Evolutionary conservation across 1,284 basidiomycete species (phyloP).

Genomic region (Fomitopsis pinicola): DNA sequence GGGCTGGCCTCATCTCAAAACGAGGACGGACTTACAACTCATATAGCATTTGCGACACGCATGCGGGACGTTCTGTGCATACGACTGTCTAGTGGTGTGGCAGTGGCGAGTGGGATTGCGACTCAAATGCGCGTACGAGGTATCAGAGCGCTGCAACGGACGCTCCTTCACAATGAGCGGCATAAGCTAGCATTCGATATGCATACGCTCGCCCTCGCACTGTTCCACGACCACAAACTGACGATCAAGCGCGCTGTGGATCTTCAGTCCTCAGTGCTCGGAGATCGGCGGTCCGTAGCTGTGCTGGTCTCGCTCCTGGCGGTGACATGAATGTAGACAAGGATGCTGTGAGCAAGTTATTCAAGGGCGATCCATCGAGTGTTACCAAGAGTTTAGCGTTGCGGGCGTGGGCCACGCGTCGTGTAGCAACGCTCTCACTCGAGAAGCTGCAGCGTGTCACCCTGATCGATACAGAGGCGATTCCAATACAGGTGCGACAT

Average conservation of each 20-base stretch:
- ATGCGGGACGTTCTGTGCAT: conserved; percentile 28
- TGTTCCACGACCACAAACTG: conserved; percentile 33
- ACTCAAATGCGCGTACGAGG: not conserved
- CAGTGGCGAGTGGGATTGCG: not conserved
- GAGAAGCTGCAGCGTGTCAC: not conserved
- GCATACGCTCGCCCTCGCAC: conserved; percentile 35
- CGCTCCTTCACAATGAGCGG: conserved; percentile 12
- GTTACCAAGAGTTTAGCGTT: conserved; percentile 1
- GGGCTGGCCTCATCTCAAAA: conserved; percentile 40
- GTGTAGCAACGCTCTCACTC: not conserved
- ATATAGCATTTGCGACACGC: conserved; percentile 34
- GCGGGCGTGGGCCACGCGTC: conserved; percentile 13
- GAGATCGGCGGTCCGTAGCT: not conserved
- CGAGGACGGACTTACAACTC: conserved; percentile 26
- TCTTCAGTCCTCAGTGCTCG: conserved; percentile 24
- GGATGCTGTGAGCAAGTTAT: conserved; percentile 1
- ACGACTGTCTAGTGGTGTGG: conserved; percentile 5
- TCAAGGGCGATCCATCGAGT: conserved; percentile 1
- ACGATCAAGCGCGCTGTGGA: conserved; percentile 42
- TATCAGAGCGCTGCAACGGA: conserved; percentile 8
- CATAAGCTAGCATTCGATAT: conserved; percentile 36
- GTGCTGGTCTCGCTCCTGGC: conserved; percentile 4
- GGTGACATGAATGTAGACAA: conserved; percentile 6
- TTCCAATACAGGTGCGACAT: conserved; percentile 3
- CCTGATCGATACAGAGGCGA: conserved; percentile 2